phyloP scores from a whole-genome alignment of 2,329 filamentous ascomycete genomes.

The Alternaria rosae region DNA sequence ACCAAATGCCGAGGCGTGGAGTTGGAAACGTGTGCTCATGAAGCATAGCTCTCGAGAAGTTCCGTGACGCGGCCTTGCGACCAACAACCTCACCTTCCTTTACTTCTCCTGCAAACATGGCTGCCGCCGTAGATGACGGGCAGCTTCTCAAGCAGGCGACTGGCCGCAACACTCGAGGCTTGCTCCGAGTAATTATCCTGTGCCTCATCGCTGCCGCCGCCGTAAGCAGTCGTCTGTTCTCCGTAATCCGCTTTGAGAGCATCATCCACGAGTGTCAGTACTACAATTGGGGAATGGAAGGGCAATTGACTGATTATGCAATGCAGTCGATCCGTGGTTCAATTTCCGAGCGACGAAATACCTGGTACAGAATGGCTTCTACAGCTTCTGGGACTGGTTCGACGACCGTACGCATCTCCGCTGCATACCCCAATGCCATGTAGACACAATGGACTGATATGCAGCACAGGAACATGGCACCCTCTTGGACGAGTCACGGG shows the following conservation, averaged over 20 bases:
- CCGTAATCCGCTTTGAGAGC: slow-evolving; percentile 98
- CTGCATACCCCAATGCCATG: slow-evolving; percentile 7
- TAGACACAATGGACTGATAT: slow-evolving; percentile 23
- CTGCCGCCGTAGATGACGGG: slow-evolving; percentile 46
- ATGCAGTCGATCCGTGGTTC: slow-evolving; percentile 96
- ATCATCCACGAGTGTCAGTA: slow-evolving; percentile 99
- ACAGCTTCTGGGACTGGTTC: slow-evolving; percentile 99
- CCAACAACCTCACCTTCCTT: slow-evolving; percentile 31
- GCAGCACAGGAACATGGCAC: slow-evolving; percentile 83
- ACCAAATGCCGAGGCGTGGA: slow-evolving; percentile 31
- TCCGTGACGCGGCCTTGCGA: slow-evolving; percentile 47
- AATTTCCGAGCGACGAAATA: slow-evolving; percentile 99
- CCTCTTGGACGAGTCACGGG: slow-evolving; percentile 97
- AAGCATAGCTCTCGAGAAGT: slow-evolving; percentile 36
- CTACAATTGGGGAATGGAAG: slow-evolving; percentile 2
- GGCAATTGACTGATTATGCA: slow-evolving; percentile 35
- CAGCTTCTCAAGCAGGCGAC: slow-evolving; percentile 78
- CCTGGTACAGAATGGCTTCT: slow-evolving; percentile 94
- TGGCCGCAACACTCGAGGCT: slow-evolving; percentile 79
- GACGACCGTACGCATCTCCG: slow-evolving; percentile 76
- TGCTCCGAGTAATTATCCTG: slow-evolving; percentile 90
- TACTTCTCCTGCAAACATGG: slow-evolving; percentile 45
- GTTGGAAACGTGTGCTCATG: slow-evolving; percentile 39
- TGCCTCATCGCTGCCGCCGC: slow-evolving; percentile 89
- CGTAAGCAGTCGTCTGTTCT: slow-evolving; percentile 93